These are phyloP conservation scores for Sporothrix inflata DNA, from an alignment of 2,329 filamentous ascomycete genomes.

Conservation along the genomic window DNA sequence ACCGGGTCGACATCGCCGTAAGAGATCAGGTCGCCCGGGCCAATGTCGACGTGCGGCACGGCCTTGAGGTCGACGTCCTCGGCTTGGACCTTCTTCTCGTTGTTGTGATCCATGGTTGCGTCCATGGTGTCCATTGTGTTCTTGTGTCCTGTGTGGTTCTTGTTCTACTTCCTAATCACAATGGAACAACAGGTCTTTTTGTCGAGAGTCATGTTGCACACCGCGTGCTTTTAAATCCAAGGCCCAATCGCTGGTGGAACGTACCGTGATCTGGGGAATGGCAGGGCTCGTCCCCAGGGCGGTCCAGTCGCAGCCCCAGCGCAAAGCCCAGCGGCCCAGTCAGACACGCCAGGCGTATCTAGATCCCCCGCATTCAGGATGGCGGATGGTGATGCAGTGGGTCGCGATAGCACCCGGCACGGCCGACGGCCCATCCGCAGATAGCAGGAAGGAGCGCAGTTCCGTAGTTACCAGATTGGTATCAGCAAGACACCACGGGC, in stretches of 20 bases:
- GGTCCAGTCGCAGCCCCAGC: neutral
- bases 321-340: too few species aligned
- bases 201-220: slow-evolving; percentile 1
- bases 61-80: slow-evolving; percentile 17
- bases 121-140: neutral
- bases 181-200: neutral
- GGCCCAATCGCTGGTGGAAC: neutral
- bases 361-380: neutral
- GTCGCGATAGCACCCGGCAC: neutral
- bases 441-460: neutral
- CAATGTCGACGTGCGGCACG: neutral
- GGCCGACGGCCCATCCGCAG: slow-evolving; percentile 6
- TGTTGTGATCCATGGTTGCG: neutral
- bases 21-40: slow-evolving; percentile 4
- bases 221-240: neutral
- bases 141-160: neutral
- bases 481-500: neutral
- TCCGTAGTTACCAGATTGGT: neutral
- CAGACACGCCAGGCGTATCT: neutral
- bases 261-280: neutral
- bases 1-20: slow-evolving; percentile 21
- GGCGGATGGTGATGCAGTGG: neutral
- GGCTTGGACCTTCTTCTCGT: slow-evolving; percentile 1
- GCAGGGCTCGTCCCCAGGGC: neutral
- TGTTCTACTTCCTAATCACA: slow-evolving; percentile 3